Percentiles rank a stretch among this genome's conserved stretches.
These are phyloP conservation scores for Melocanna baccifera DNA, from an alignment of 176 grass and related monocot species.

Conservation along the genomic window DNA sequence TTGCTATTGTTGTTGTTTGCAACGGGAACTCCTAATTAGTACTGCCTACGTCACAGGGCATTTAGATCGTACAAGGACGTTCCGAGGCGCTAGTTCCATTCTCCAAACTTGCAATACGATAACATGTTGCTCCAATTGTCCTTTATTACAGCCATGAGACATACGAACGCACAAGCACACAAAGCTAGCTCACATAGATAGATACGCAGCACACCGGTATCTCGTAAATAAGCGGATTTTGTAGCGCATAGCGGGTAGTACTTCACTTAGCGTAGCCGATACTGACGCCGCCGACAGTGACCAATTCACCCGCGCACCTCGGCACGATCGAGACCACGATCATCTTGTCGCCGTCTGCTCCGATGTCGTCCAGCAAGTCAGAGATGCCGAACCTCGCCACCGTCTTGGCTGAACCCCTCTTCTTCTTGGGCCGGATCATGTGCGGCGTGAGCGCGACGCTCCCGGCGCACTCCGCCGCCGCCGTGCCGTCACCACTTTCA, in stretches of 20 bases:
- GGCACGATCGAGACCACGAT: conserved; percentile 62
- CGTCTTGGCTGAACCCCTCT: conserved; percentile 15
- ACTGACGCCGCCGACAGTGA: conserved; percentile 37
- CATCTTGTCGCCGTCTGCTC: conserved; percentile 42
- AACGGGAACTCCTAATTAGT: too few species aligned
- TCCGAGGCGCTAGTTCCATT: too few species aligned
- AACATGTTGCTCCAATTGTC: neutral
- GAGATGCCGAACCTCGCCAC: conserved; percentile 54
- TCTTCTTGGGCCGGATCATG: conserved; percentile 12
- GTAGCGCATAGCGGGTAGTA: neutral
- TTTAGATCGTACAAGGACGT: too few species aligned
- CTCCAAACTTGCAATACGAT: too few species aligned
- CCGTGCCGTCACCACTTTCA: neutral
- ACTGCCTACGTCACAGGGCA: too few species aligned
- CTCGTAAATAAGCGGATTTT: neutral
- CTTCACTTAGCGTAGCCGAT: conserved; percentile 50
- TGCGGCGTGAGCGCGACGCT: conserved; percentile 57
- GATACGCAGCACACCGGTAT: neutral
- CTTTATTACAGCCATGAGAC: neutral
- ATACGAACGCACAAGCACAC: neutral
- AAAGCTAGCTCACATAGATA: too few species aligned
- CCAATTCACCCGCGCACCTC: conserved; percentile 26
- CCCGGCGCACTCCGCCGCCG: conserved; percentile 50
- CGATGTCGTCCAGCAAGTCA: conserved; percentile 58
- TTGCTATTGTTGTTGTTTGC: too few species aligned